A percentile compares a stretch with the other conserved stretches of the same genome.
These are phyloP conservation scores for Huntiella omanensis DNA, from an alignment of 2,329 filamentous ascomycete species.

Conservation along the genomic window DNA sequence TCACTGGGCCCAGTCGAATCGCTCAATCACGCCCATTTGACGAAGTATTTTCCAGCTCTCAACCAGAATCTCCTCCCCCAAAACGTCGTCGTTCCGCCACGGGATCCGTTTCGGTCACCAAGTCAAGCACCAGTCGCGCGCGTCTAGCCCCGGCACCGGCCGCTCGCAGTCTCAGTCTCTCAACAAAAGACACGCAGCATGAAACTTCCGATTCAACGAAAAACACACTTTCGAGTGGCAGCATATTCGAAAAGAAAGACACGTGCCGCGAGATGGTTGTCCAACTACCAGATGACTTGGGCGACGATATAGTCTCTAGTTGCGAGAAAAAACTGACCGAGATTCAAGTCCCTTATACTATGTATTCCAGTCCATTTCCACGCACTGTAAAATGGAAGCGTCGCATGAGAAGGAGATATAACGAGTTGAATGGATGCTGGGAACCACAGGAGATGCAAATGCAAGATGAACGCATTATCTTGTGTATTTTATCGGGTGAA, in stretches of 20 bases:
- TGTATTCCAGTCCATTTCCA: constrained; percentile 27
- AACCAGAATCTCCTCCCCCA: not conserved
- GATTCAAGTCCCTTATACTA: constrained; percentile 27
- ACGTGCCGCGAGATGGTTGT: constrained; percentile 62
- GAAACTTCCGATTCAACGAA: not conserved
- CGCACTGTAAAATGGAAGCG: constrained; percentile 49
- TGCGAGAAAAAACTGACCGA: constrained; percentile 31
- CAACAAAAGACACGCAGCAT: too few relatives aligned
- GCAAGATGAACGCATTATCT: constrained; percentile 37
- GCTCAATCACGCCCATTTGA: not conserved
- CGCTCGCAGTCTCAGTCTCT: too few relatives aligned
- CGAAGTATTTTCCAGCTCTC: not conserved
- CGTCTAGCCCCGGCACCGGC: not conserved
- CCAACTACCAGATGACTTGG: constrained; percentile 41
- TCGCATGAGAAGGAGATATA: constrained; percentile 44
- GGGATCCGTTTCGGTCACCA: not conserved
- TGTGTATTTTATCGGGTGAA: constrained; percentile 42
- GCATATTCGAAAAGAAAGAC: constrained; percentile 43
- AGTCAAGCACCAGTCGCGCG: not conserved
- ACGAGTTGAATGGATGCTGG: constrained; percentile 43
- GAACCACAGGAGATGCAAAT: constrained; percentile 37
- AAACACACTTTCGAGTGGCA: not conserved
- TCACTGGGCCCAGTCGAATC: too few relatives aligned
- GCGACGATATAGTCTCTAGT: constrained; percentile 26
- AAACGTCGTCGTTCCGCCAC: not conserved